Percentiles rank a stretch among this genome's conserved stretches.
phyloP scores from a whole-genome alignment of 75 land plant species.

The Pinus tabuliformis region DNA sequence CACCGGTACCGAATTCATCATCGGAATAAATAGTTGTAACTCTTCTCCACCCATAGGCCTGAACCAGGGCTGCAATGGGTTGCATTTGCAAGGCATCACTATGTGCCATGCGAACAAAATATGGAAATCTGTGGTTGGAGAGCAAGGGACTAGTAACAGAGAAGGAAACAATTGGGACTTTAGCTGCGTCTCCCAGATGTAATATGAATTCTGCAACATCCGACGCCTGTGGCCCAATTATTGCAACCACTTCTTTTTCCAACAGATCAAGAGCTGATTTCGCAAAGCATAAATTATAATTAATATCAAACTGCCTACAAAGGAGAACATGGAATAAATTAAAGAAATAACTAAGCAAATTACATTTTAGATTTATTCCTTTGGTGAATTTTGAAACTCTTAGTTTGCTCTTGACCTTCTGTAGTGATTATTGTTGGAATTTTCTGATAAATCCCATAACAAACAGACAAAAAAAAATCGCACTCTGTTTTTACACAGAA shows the following conservation, averaged over 20 bases:
- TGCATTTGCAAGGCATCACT: too few species aligned
- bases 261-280: slow-evolving; percentile 34
- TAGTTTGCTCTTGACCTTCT: neutral
- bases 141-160: slow-evolving; percentile 39
- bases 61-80: slow-evolving; percentile 9
- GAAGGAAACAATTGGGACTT: slow-evolving; percentile 47
- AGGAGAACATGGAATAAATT: neutral
- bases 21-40: slow-evolving; percentile 37
- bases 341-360: neutral
- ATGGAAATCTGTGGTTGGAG: slow-evolving; percentile 13
- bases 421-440: neutral
- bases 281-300: neutral
- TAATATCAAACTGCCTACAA: neutral
- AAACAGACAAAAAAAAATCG: too few species aligned
- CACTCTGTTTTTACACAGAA: too few species aligned
- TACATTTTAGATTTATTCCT: neutral
- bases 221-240: slow-evolving; percentile 48
- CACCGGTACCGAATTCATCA: slow-evolving; percentile 35
- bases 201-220: slow-evolving; percentile 22
- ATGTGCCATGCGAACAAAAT: slow-evolving; percentile 13
- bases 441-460: too few species aligned
- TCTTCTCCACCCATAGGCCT: slow-evolving; percentile 40
- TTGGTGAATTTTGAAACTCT: neutral
- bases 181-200: slow-evolving; percentile 31
- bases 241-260: slow-evolving; percentile 38